Conservation (phyloP, 2,329 filamentous ascomycete genomes). For the Phoma sp. region DNA sequence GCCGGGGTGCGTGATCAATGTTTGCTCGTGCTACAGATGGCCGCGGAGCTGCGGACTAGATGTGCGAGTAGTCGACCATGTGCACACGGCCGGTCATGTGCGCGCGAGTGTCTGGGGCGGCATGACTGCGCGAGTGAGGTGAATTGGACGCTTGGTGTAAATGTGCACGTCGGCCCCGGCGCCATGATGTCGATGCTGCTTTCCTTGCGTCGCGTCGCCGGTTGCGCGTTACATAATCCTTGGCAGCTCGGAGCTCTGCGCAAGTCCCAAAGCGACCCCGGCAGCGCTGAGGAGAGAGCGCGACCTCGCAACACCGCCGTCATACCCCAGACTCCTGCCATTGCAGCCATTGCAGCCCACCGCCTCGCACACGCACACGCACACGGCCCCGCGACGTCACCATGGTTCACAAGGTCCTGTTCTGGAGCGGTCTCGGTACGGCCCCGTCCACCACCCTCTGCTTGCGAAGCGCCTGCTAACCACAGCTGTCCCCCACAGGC, state of each 20-base stretch:
- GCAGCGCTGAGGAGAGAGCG: constrained; percentile 2
- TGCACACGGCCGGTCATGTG: constrained; percentile 3
- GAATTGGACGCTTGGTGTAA: constrained; percentile 12
- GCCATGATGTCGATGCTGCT: background rate
- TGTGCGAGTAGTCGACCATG: background rate
- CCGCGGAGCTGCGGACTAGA: background rate
- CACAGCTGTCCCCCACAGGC: constrained; percentile 62
- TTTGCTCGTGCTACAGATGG: constrained; percentile 6
- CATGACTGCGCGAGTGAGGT: constrained; percentile 1
- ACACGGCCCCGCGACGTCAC: constrained; percentile 26
- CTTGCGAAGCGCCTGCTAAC: constrained; percentile 31
- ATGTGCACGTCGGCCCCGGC: constrained; percentile 1
- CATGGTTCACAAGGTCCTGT: constrained; percentile 69
- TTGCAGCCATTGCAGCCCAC: constrained; percentile 29
- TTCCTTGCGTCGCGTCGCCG: constrained; percentile 1
- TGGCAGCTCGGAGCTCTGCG: constrained; percentile 26
- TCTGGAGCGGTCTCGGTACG: constrained; percentile 93
- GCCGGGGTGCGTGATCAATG: constrained; percentile 1
- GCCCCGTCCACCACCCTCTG: constrained; percentile 34
- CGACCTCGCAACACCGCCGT: constrained; percentile 32
- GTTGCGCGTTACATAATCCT: constrained; percentile 20
- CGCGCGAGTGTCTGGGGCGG: constrained; percentile 8
- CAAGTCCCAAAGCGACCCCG: constrained; percentile 5
- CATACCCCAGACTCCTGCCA: constrained; percentile 19
- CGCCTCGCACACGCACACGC: constrained; percentile 5